Conservation (phyloP, 495 filamentous ascomycete species). For the Podospora pseudoanserina region DNA sequence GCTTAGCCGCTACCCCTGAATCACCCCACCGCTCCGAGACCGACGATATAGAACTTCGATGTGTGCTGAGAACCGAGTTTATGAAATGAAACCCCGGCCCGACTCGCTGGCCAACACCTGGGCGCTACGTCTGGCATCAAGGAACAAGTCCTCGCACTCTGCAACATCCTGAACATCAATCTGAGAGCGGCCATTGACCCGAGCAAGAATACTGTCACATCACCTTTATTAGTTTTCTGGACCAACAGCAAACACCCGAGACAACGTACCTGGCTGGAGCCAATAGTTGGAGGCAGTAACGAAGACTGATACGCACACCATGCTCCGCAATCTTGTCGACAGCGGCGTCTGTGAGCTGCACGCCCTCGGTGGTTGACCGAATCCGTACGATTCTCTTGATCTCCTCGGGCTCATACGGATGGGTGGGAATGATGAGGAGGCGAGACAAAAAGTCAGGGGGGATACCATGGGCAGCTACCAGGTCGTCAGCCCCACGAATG, state of each 20-base stretch:
- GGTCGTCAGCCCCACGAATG: constrained; percentile 80
- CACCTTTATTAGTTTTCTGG: constrained; percentile 11
- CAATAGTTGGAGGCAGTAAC: constrained; percentile 89
- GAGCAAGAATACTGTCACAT: constrained; percentile 51
- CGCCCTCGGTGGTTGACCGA: constrained; percentile 74
- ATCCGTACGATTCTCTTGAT: constrained; percentile 85
- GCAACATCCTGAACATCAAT: constrained; percentile 79
- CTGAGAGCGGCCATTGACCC: constrained; percentile 63
- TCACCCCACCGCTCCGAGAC: background rate
- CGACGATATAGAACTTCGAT: background rate
- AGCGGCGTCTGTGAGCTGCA: constrained; percentile 75
- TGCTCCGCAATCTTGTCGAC: constrained; percentile 80
- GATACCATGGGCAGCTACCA: constrained; percentile 84
- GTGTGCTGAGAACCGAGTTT: constrained; percentile 13
- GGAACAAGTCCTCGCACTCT: constrained; percentile 87
- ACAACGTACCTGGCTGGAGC: constrained; percentile 66
- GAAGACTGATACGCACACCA: constrained; percentile 78
- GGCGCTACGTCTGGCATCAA: constrained; percentile 84
- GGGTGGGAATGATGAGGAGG: constrained; percentile 91
- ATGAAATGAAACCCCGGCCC: constrained; percentile 59
- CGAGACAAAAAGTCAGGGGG: constrained; percentile 89
- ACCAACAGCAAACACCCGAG: constrained; percentile 5
- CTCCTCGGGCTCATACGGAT: constrained; percentile 76
- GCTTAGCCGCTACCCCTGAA: constrained; percentile 15
- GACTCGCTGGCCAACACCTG: constrained; percentile 61